phyloP scores from a whole-genome alignment of 345 rosid genomes.

The Abelmoschus esculentus region DNA sequence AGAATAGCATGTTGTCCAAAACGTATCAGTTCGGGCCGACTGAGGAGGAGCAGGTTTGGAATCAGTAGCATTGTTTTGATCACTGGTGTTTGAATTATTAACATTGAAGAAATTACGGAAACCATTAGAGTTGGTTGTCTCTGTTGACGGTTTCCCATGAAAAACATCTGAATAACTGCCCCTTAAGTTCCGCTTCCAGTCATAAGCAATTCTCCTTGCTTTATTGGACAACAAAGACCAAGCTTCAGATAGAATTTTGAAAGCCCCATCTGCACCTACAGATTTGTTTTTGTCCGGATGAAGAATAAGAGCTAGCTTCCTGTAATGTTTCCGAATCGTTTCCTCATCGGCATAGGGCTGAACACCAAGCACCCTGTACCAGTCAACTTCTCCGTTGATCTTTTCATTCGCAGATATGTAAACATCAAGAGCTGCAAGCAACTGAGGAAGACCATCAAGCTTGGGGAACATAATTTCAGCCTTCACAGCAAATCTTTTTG shows the following conservation, averaged over 20 bases:
- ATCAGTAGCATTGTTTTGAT: slow-evolving; percentile 15
- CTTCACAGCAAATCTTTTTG: slow-evolving; percentile 34
- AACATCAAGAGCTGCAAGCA: slow-evolving; percentile 37
- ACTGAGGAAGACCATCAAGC: slow-evolving; percentile 42
- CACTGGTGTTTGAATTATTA: slow-evolving; percentile 10
- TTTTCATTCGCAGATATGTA: slow-evolving; percentile 20
- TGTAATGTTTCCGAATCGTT: slow-evolving; percentile 28
- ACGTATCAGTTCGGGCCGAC: slow-evolving; percentile 18
- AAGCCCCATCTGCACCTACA: slow-evolving; percentile 49
- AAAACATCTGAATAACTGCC: slow-evolving; percentile 6
- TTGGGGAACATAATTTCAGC: slow-evolving; percentile 32
- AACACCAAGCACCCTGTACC: slow-evolving; percentile 43
- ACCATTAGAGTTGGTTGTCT: slow-evolving; percentile 17
- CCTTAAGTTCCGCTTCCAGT: slow-evolving; percentile 27
- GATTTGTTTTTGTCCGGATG: slow-evolving; percentile 42
- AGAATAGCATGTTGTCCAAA: slow-evolving; percentile 43
- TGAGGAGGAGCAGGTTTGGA: slow-evolving; percentile 10
- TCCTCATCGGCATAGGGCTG: slow-evolving; percentile 37
- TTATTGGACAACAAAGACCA: slow-evolving; percentile 39
- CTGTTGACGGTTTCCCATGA: slow-evolving; percentile 11
- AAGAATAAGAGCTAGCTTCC: slow-evolving; percentile 30
- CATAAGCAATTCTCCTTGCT: slow-evolving; percentile 32
- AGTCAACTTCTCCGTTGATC: slow-evolving; percentile 39
- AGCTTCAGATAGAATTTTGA: slow-evolving; percentile 39
- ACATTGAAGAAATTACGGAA: slow-evolving; percentile 8